Percentiles rank a stretch among this genome's conserved stretches.
These are phyloP conservation scores for Tubosaeta brunneosetosa DNA, from an alignment of 768 basidiomycete species.

Conservation along the genomic window DNA sequence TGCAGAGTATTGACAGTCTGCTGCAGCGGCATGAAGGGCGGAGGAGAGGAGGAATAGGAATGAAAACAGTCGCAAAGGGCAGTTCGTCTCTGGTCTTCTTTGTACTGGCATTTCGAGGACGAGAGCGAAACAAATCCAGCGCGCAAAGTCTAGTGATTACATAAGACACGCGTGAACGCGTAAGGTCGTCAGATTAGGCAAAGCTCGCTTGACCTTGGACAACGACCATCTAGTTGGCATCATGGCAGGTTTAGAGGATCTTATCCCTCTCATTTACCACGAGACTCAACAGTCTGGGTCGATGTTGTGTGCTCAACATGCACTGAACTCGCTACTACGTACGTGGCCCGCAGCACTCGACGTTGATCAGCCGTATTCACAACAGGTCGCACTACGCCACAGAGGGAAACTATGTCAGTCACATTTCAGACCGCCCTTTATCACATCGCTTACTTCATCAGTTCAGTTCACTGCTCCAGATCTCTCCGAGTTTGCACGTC, in stretches of 20 bases:
- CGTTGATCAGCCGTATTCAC: constrained; percentile 40
- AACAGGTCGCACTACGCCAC: background rate
- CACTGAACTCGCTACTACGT: constrained; percentile 79
- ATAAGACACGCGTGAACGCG: constrained; percentile 33
- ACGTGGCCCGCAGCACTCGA: constrained; percentile 28
- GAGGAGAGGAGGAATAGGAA: constrained; percentile 18
- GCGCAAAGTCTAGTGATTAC: constrained; percentile 16
- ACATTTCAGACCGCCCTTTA: background rate
- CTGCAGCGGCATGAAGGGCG: constrained; percentile 28
- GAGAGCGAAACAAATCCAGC: background rate
- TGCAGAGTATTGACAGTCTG: constrained; percentile 45
- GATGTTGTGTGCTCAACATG: constrained; percentile 85
- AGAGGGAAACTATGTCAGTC: constrained; percentile 50
- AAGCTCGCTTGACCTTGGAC: constrained; percentile 8
- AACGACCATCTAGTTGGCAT: constrained; percentile 12
- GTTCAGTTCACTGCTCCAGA: constrained; percentile 73
- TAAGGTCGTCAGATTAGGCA: constrained; percentile 18
- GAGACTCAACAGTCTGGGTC: constrained; percentile 74
- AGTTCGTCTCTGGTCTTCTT: constrained; percentile 5
- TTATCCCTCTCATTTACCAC: constrained; percentile 64
- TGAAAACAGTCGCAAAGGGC: constrained; percentile 7
- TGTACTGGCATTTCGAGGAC: constrained; percentile 20
- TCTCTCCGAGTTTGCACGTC: constrained; percentile 68
- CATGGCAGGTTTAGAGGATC: constrained; percentile 58
- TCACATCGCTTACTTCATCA: constrained; percentile 13